Evolutionary conservation across 495 filamentous ascomycete species (phyloP).

Genomic region (Hamigera avellanea): DNA sequence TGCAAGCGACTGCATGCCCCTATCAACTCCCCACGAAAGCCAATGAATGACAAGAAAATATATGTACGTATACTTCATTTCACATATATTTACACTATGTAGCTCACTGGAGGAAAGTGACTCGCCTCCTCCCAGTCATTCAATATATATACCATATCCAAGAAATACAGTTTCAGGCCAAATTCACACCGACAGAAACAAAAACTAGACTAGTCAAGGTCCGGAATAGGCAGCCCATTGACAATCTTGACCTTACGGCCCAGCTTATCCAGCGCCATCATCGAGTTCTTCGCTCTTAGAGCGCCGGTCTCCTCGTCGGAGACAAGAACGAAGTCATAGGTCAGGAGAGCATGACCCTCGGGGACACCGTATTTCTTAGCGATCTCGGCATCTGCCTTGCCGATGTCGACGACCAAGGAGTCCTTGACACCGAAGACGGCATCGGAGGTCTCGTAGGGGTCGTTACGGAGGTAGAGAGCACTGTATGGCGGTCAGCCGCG

Average conservation of each 20-base stretch:
- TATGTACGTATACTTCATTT: too few species aligned
- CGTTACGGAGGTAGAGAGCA: conserved; percentile 70
- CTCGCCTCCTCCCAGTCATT: too few species aligned
- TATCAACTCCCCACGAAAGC: too few species aligned
- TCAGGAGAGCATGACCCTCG: conserved; percentile 42
- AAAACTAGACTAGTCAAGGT: conserved; percentile 42
- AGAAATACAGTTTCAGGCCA: too few species aligned
- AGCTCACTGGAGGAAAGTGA: too few species aligned
- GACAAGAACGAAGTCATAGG: conserved; percentile 66
- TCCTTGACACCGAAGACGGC: conserved; percentile 91
- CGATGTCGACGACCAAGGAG: conserved; percentile 64
- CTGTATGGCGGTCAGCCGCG: conserved; percentile 16
- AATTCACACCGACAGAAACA: too few species aligned
- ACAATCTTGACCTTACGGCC: conserved; percentile 68
- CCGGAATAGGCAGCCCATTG: conserved; percentile 72
- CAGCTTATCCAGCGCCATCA: conserved; percentile 56
- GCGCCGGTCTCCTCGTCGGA: conserved; percentile 58
- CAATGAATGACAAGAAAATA: too few species aligned
- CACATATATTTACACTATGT: too few species aligned
- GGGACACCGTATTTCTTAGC: conserved; percentile 45
- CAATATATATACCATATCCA: too few species aligned
- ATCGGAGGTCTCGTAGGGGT: conserved; percentile 84
- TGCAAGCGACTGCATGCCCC: too few species aligned
- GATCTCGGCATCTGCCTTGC: conserved; percentile 47
- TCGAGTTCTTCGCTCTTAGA: conserved; percentile 58